These are phyloP conservation scores for Leucogyrophana mollusca DNA, from an alignment of 768 basidiomycete species.

Conservation along the genomic window DNA sequence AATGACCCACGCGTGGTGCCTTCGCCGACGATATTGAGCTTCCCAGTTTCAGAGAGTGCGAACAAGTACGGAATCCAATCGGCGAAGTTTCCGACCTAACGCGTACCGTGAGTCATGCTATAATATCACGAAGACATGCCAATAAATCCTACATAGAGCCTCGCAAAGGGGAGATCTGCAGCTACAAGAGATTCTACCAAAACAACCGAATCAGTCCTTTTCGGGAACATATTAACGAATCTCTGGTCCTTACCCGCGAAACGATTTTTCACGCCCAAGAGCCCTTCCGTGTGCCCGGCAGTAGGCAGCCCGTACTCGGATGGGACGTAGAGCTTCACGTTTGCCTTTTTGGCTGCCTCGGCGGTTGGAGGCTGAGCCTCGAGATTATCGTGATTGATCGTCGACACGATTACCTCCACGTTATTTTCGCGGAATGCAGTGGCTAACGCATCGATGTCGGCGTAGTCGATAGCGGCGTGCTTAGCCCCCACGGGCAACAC, in stretches of 20 bases:
- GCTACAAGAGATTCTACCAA: no score
- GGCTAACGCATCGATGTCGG: slow-evolving; percentile 11
- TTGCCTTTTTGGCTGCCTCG: slow-evolving; percentile 23
- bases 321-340: slow-evolving; percentile 26
- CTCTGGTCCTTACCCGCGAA: slow-evolving; percentile 1
- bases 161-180: not conserved
- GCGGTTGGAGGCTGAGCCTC: slow-evolving; percentile 12
- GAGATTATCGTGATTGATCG: slow-evolving; percentile 12
- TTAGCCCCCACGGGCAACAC: slow-evolving; percentile 8
- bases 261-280: slow-evolving; percentile 11
- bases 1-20: slow-evolving; percentile 21
- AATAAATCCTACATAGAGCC: not conserved
- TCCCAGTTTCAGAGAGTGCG: slow-evolving; percentile 11
- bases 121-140: no score
- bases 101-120: no score
- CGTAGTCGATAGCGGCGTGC: slow-evolving; percentile 12
- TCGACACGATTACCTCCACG: slow-evolving; percentile 23
- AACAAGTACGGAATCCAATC: slow-evolving; percentile 14
- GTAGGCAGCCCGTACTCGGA: slow-evolving; percentile 26
- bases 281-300: slow-evolving; percentile 13
- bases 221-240: no score
- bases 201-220: no score
- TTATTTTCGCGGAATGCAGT: slow-evolving; percentile 15
- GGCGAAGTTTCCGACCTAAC: slow-evolving; percentile 20
- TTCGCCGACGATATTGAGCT: slow-evolving; percentile 20